Conservation (phyloP, 306 rosid genomes). For the Abrus pulchellus region DNA sequence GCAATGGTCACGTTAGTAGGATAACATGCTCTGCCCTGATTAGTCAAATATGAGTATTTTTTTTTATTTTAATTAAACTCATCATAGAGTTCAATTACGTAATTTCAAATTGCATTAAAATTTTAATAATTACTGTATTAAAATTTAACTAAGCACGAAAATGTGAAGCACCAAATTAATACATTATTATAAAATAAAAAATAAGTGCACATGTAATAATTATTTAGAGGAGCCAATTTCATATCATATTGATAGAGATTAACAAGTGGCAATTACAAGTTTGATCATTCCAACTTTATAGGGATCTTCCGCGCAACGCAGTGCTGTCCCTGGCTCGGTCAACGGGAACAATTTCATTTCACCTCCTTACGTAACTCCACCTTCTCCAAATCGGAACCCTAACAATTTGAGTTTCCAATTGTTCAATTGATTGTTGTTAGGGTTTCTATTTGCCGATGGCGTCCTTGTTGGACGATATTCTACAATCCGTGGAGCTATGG, state of each 20-base stretch:
- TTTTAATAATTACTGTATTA: no score
- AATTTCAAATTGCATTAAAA: no score
- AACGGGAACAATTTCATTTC: neutral
- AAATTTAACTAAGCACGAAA: no score
- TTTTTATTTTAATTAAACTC: no score
- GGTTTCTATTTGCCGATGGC: conserved; percentile 60
- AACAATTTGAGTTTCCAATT: conserved; percentile 20
- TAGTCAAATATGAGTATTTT: no score
- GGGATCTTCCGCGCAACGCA: neutral
- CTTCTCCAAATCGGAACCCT: conserved; percentile 47
- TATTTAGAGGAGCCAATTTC: no score
- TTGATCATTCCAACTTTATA: neutral
- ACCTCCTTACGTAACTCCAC: neutral
- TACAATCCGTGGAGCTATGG: conserved; percentile 83
- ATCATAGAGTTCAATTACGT: no score
- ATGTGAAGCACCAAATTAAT: no score
- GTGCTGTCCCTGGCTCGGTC: conserved; percentile 7
- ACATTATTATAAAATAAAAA: no score
- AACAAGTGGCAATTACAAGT: neutral
- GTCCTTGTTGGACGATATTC: conserved; percentile 69
- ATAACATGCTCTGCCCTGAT: no score
- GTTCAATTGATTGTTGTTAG: conserved; percentile 12
- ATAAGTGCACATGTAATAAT: no score
- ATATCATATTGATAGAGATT: neutral
- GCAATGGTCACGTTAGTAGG: no score